Evolutionary conservation across 805 yeast species (phyloP).

Genomic region (Isabelozyma heimii): DNA sequence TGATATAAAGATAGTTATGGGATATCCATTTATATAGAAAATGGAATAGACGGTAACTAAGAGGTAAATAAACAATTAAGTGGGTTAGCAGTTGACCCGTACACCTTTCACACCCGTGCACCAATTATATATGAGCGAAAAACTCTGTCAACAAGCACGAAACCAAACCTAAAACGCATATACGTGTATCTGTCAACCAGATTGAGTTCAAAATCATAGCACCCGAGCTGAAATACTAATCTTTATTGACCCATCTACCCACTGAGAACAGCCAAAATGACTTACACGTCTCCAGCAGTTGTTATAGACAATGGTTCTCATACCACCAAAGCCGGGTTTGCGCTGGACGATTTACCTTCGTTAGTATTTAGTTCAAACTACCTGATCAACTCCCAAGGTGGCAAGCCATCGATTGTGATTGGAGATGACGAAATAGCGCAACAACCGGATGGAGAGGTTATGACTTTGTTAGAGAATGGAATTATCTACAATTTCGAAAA

Average conservation of each 20-base stretch:
- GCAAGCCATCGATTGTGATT: constrained; percentile 27
- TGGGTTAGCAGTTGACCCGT: too few relatives aligned
- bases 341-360: constrained; percentile 61
- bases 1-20: too few relatives aligned
- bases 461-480: constrained; percentile 63
- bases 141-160: neutral
- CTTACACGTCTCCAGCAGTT: constrained; percentile 48
- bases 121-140: neutral
- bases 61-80: too few relatives aligned
- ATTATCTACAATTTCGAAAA: constrained; percentile 72
- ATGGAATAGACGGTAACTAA: too few relatives aligned
- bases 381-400: constrained; percentile 27
- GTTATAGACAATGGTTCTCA: constrained; percentile 69
- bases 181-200: neutral
- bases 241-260: neutral
- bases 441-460: constrained; percentile 46
- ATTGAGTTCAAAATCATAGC: neutral
- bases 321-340: constrained; percentile 67
- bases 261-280: constrained; percentile 8
- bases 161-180: neutral
- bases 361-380: constrained; percentile 58
- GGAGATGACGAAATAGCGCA: constrained; percentile 49
- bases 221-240: neutral
- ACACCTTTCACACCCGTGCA: too few relatives aligned
- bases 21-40: too few relatives aligned